Base-by-base conservation (phyloP, 768 basidiomycete species). In the Lyophyllum semitale region DNA sequence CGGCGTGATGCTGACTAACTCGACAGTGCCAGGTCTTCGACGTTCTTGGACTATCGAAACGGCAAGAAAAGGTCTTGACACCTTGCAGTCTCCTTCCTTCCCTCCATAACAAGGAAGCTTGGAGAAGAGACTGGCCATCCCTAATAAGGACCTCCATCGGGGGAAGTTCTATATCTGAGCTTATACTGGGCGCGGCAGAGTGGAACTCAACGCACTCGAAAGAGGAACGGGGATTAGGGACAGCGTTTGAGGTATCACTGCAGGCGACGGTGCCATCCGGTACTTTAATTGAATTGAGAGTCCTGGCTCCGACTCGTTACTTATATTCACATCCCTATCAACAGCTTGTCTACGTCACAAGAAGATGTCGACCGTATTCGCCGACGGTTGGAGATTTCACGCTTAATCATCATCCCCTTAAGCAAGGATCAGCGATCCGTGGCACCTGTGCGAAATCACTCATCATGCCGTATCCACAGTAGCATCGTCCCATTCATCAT, bases 1-100 rank as follows among this genome's bases (percentile, higher is more conserved):
- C 69, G 18, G 69, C 64, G 13, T 70, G 64, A 60, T 84, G 77
- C 59, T 75, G 72, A 59, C 77, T 81, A 49, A 82, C 67, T 27
- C 81, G 70, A 66, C 77, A 77, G 59, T 80, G 72, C 84, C 85
- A 87, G 12, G 71, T 62, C 32, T 77, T 75, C 20, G 43, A 33
- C n/a, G 41, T 42, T 29, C 44, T 73, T 72, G 51, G 77, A 74
- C 20, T 58, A 63, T 25, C 64, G 64, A 57, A 76, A 76, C 54
- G 72, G 63, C 70, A 71, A 17, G 63, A 71, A 47, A 64, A 73
- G 3, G 78, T 81, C 55, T 77, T 74, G 51, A 83, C 79, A 1
- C 59, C 70, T 26, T 73, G 62, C 61, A 73, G 78, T 2, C 72
- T 62, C 63, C 83, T 84, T 5, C 78, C 80, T 38, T 69, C 69